Percentiles rank a stretch among this genome's conserved stretches.
phyloP scores from a whole-genome alignment of 2,329 filamentous ascomycete genomes.

The Podosphaera leucotricha region DNA sequence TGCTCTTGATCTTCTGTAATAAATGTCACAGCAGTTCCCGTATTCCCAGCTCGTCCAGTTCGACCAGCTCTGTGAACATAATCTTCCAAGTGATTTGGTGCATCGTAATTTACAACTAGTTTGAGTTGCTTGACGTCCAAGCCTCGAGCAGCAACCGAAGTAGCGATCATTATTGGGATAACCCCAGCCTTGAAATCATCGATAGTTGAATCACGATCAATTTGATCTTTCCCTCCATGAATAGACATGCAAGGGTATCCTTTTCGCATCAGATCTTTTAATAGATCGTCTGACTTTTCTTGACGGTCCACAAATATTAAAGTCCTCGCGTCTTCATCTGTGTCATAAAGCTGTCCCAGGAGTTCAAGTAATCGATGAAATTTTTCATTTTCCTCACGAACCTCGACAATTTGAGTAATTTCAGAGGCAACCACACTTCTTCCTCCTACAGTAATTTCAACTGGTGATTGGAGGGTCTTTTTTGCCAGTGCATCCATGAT shows the following conservation, averaged over 20 bases:
- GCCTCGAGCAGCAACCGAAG: conserved; percentile 82
- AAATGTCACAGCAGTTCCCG: conserved; percentile 83
- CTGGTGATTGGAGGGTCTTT: conserved; percentile 62
- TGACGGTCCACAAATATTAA: conserved; percentile 85
- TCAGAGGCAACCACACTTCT: conserved; percentile 67
- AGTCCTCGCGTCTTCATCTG: conserved; percentile 72
- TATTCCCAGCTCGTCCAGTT: conserved; percentile 85
- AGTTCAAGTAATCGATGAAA: conserved; percentile 67
- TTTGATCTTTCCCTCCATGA: conserved; percentile 80
- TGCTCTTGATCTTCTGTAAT: conserved; percentile 79
- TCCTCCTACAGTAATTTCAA: conserved; percentile 83
- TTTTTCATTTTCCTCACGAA: conserved; percentile 61
- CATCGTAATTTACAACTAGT: conserved; percentile 87
- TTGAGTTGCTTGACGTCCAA: conserved; percentile 92
- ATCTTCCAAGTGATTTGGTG: conserved; percentile 83
- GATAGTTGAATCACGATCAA: conserved; percentile 80
- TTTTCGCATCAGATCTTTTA: conserved; percentile 58
- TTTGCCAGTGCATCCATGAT: conserved; percentile 81
- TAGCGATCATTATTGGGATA: conserved; percentile 76
- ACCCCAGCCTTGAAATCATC: conserved; percentile 82
- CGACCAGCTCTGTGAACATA: conserved; percentile 89
- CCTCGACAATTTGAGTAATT: conserved; percentile 84
- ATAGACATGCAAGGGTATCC: conserved; percentile 85
- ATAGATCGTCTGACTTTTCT: conserved; percentile 62
- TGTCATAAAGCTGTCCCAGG: conserved; percentile 63